Evolutionary conservation across 2,329 filamentous ascomycete species (phyloP), one percentile per base, ranked within the genome.

Genomic region (Fusarium torreyae): DNA sequence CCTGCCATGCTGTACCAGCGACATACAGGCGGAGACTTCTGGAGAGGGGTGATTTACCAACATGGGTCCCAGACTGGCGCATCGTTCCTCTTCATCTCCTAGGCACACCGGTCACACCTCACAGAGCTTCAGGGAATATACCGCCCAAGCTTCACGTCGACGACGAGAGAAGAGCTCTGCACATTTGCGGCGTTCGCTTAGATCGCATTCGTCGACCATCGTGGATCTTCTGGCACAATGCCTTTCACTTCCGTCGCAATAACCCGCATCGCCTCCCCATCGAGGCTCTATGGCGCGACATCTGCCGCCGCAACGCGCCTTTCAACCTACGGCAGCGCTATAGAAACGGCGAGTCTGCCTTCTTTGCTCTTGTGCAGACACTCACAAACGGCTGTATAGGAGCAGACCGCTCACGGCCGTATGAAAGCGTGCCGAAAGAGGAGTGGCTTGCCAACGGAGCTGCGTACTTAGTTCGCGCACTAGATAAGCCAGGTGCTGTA

Each of bases 41-140:
- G 34, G 22, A 28, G 15, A 56, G 34, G 24, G 50, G 39, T 5
- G 18, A 54, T 20, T 26, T 81, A 6, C 79, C 79, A 2, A 77
- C 78, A 0, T 81, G 79, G 79, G 79, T 79, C 26, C 79, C 79
- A 1, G 79, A 81, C 70, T 81, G 79, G 80, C 73, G 77, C 3
- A 56, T 75, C 8, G 55, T 74, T 8, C 77, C 77, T 14, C 53
- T 77, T 1, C 78, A 80, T 39, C 69, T 80, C 10, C 68, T 80
- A 15, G 76, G 74, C 3, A 73, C 76, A 1, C 78, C 78, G 1
- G 70, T 64, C 13, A 77, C 75, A 14, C 77, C 75, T 3, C 78
- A 80, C 31, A 63, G 71, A 14, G 78, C 78, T 10, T 70, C 74
- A 1, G 74, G 76, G 9, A 56, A 69, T 8, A 74, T 74, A 2